phyloP scores from a whole-genome alignment of 441 rosid species.

The Viola pubescens region DNA sequence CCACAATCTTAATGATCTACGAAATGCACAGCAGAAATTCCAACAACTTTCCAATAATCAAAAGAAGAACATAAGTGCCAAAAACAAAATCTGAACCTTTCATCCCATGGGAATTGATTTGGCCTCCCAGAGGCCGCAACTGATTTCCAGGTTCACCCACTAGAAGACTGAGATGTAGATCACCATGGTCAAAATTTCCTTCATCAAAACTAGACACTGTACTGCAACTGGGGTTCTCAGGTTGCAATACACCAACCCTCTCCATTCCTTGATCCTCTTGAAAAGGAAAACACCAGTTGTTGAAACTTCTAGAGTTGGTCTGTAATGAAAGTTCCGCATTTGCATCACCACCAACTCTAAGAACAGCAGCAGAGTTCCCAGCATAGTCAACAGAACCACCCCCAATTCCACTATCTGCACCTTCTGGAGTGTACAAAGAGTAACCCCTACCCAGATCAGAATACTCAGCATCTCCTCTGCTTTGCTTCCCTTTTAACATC shows the following conservation, averaged over 20 bases:
- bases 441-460: slow-evolving; percentile 6
- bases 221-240: slow-evolving; percentile 39
- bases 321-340: slow-evolving; percentile 24
- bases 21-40: no score
- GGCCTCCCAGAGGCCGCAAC: slow-evolving; percentile 21
- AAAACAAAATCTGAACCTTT: neutral
- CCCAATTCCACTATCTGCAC: slow-evolving; percentile 24
- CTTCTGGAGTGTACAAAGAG: slow-evolving; percentile 22
- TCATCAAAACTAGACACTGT: slow-evolving; percentile 37
- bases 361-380: slow-evolving; percentile 5
- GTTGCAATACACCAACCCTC: slow-evolving; percentile 31
- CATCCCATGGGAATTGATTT: slow-evolving; percentile 31
- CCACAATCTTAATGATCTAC: slow-evolving; percentile 11
- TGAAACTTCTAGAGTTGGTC: slow-evolving; percentile 36
- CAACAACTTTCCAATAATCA: neutral
- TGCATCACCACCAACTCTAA: slow-evolving; percentile 5
- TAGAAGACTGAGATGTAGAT: slow-evolving; percentile 16
- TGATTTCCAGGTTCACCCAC: slow-evolving; percentile 22
- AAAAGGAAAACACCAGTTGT: slow-evolving; percentile 28
- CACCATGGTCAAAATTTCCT: slow-evolving; percentile 24
- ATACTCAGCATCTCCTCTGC: slow-evolving; percentile 17
- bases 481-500: slow-evolving; percentile 20
- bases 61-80: neutral
- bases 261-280: slow-evolving; percentile 26
- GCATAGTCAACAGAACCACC: slow-evolving; percentile 24